Base-by-base conservation (phyloP, 352 stramenopile species). In the Thalassiosira sp. region DNA sequence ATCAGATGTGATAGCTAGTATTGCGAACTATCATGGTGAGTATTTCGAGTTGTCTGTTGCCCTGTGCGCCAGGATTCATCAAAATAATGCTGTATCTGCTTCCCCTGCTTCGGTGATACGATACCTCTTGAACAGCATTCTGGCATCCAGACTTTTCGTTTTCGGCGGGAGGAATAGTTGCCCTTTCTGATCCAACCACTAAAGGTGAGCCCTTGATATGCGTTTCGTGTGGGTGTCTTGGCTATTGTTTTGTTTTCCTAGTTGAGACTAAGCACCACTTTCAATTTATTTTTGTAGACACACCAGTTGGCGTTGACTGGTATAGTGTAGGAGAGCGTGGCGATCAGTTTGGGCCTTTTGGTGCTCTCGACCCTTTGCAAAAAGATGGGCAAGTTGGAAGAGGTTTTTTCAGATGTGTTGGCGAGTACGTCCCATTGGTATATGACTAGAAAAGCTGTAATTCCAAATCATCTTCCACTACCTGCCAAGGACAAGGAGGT, bases 271-370 rank as follows among this genome's bases (percentile, higher is more conserved):
- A n/a, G n/a, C 49, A 58, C 18, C 31, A 5, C n/a, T 58, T 37
- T 37, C 8, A 10, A 8, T 3, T 37, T n/a, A n/a, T 10, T 37
- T 8, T 37, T 37, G 31, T 37, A 54, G 45, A 54, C 8, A 54
- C 6, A 27, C 45, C 57, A 13, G 62, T 72, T 16, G 63, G 63
- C 3, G 52, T 72, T 25, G 63, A 72, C n/a, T 72, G 49, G 27
- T 73, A 73, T 35, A 6, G 11, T 3, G 65, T 73, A 20, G 64
- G 52, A 37, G 64, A 73, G 33, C 20, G 64, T 42, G 64, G 64
- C 20, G 22, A 53, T 25, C 64, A 73, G 25, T 73, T 65, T 65
- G 64, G 64, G 8, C 35, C 51, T 25, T 73, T 64, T n/a, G 64
- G 64, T 45, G 35, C 37, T 22, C 31, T 73, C 1, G 45, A 58